Base-by-base conservation (phyloP, 148 eudicot genomes). In the Diospyros lotus region DNA sequence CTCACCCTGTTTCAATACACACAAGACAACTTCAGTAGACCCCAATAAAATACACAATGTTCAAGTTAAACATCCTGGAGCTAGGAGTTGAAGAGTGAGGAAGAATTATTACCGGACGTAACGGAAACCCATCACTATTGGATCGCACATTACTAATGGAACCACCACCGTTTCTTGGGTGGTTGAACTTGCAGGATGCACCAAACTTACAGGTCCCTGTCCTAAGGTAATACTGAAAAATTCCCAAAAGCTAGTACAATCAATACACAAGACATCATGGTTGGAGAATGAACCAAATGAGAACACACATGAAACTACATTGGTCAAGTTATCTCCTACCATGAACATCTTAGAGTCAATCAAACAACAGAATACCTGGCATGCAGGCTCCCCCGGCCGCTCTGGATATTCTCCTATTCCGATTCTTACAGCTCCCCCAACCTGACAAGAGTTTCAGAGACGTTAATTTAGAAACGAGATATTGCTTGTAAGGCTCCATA, bases 201-300 rank as follows among this genome's bases (percentile, higher is more conserved):
- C 98, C 97, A 83, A 90, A 94, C 86, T 94, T 94, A 87, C 98
- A 94, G 64, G 91, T 89, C 77, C 98, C 92, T 1, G 98, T 91
- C 87, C 91, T 90, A 80, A 90, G 80, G 82, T 86, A 94, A 75
- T 82, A 94, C 98, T 94, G 93, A 84, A 90, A 43, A 82, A 64
- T 50, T 18, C 71, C 28, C 58, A 83, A 28, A 41, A 53, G 74
- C 8, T 39, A 79, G 55, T 43, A 80, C 10, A 55, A 48, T 60
- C 73, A 68, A 66, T 68, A 59, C 55, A 65, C 55, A 65, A 58
- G 17, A 77, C 52, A 48, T 28, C 28, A 28, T 28, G 28, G 52
- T 48, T 48, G 52, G 52, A 48, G 6, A 48, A 48, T 48, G 4
- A 48, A 48, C 52, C 8, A 48, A 48, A 48, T 8, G 8, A 48